These are phyloP conservation scores for Chaetomidium leptoderma DNA, from an alignment of 495 filamentous ascomycete species.

Conservation along the genomic window DNA sequence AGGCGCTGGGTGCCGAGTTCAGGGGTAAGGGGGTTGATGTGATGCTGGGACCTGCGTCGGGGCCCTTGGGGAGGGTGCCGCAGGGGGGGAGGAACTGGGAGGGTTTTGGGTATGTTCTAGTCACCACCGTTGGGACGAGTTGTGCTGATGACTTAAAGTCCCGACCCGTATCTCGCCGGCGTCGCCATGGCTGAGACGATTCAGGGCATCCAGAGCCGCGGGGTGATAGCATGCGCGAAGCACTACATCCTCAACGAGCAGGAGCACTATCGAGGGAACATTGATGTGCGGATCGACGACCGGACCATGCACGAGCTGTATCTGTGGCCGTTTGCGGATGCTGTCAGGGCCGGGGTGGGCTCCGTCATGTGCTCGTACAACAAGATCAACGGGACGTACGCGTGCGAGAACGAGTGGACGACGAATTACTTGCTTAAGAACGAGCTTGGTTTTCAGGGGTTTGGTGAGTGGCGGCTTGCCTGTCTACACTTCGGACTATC, in stretches of 20 bases:
- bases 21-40: not conserved
- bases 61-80: not conserved
- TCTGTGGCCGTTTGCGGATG: slow-evolving; percentile 7
- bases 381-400: slow-evolving; percentile 4
- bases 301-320: slow-evolving; percentile 8
- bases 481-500: not conserved
- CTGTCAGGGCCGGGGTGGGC: not conserved
- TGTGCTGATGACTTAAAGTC: not conserved
- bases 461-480: not conserved
- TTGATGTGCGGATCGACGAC: not conserved
- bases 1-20: slow-evolving; percentile 1
- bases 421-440: slow-evolving; percentile 4
- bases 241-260: slow-evolving; percentile 8
- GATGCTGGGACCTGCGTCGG: not conserved
- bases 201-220: slow-evolving; percentile 3
- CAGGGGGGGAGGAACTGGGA: slow-evolving; percentile 2
- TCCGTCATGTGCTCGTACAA: slow-evolving; percentile 9
- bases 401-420: not conserved
- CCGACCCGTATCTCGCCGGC: slow-evolving; percentile 3
- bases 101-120: not conserved
- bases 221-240: not conserved
- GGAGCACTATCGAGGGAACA: not conserved
- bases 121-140: too few relatives aligned
- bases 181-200: slow-evolving; percentile 6
- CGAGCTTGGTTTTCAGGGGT: slow-evolving; percentile 4